Conservation (phyloP, 495 filamentous ascomycete species). For the Thozetella sp. region DNA sequence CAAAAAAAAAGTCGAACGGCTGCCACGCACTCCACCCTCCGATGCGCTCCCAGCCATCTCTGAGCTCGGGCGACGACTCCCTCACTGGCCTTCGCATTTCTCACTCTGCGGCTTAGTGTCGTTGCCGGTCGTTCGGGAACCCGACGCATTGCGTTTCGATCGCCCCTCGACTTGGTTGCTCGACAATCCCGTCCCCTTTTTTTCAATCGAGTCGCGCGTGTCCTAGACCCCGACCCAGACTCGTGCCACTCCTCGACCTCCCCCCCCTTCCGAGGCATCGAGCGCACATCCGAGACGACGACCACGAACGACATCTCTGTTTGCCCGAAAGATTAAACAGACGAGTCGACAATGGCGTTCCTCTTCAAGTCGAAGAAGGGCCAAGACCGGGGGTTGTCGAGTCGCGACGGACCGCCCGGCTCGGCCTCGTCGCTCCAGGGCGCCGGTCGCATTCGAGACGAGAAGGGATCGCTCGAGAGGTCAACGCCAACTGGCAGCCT, state of each 20-base stretch:
- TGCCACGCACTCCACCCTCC: slow-evolving; percentile 22
- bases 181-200: background rate
- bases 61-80: slow-evolving; percentile 28
- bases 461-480: slow-evolving; percentile 41
- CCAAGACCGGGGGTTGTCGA: slow-evolving; percentile 47
- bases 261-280: slow-evolving; percentile 1
- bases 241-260: slow-evolving; percentile 3
- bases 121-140: slow-evolving; percentile 9
- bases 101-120: slow-evolving; percentile 1
- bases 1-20: slow-evolving; percentile 28
- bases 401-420: slow-evolving; percentile 45
- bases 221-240: slow-evolving; percentile 3
- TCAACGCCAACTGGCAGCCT: slow-evolving; percentile 58
- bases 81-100: slow-evolving; percentile 14
- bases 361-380: slow-evolving; percentile 74
- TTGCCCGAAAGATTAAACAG: slow-evolving; percentile 1
- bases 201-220: slow-evolving; percentile 15
- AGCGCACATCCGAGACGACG: background rate
- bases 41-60: slow-evolving; percentile 41
- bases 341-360: slow-evolving; percentile 61
- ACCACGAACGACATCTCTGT: slow-evolving; percentile 3
- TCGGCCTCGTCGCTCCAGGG: slow-evolving; percentile 30
- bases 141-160: slow-evolving; percentile 7
- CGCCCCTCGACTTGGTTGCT: background rate
- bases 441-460: slow-evolving; percentile 44